Percentiles rank a stretch among this genome's conserved stretches.
Conservation (phyloP, 768 basidiomycete genomes). For the Trametes elegans region DNA sequence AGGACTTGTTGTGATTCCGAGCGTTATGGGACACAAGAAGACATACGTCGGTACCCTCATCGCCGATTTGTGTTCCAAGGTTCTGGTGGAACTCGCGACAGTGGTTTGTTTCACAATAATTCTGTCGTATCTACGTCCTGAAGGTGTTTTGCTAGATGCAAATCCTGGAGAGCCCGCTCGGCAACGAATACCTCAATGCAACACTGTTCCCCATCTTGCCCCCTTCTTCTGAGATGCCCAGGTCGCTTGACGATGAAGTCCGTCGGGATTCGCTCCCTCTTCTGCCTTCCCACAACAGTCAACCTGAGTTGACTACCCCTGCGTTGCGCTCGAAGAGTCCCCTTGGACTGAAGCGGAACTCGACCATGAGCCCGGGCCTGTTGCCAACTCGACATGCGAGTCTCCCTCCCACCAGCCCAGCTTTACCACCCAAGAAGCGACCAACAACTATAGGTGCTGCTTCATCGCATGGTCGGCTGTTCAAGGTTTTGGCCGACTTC, state of each 20-base stretch:
- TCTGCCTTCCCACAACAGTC: slow-evolving; percentile 49
- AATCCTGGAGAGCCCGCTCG: slow-evolving; percentile 76
- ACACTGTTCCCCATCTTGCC: slow-evolving; percentile 63
- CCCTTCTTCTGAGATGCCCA: slow-evolving; percentile 57
- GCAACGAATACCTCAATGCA: slow-evolving; percentile 83
- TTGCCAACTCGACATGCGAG: slow-evolving; percentile 50
- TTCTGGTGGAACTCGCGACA: slow-evolving; percentile 81
- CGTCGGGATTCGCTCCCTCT: slow-evolving; percentile 45
- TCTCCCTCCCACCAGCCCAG: slow-evolving; percentile 34
- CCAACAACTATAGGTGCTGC: slow-evolving; percentile 60
- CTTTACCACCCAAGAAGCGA: slow-evolving; percentile 54
- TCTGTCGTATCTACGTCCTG: background rate
- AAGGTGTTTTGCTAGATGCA: slow-evolving; percentile 51
- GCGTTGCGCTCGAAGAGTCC: slow-evolving; percentile 30
- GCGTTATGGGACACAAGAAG: slow-evolving; percentile 83
- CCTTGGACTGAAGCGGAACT: slow-evolving; percentile 49
- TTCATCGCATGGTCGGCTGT: slow-evolving; percentile 81
- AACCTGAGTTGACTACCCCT: slow-evolving; percentile 48
- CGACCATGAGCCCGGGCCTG: slow-evolving; percentile 38
- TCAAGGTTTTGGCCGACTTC: slow-evolving; percentile 86
- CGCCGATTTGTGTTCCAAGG: slow-evolving; percentile 84
- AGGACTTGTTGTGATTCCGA: slow-evolving; percentile 77
- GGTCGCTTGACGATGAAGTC: slow-evolving; percentile 46
- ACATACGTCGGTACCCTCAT: slow-evolving; percentile 86
- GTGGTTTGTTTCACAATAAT: slow-evolving; percentile 67